Base-by-base conservation (phyloP, 352 stramenopile species). In the Aphanomyces stellatus region DNA sequence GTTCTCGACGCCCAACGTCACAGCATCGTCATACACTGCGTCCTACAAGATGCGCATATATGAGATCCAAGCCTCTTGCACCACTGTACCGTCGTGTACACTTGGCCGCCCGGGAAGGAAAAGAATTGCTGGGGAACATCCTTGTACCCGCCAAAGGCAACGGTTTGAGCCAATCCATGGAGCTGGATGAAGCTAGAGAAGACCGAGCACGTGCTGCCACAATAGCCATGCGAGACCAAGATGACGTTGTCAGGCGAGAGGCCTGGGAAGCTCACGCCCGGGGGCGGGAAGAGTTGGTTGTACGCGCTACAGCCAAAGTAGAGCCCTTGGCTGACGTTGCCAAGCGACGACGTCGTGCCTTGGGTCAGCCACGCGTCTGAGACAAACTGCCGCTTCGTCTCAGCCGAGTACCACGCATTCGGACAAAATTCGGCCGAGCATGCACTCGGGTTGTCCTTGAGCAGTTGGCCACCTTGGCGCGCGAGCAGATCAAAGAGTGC, bases 101-200 rank as follows among this genome's bases (percentile, higher is more conserved):
- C 60, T 59, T 67, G 60, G 49, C 60, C 60, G 24, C 60, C 60
- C 19, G 60, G 60, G 25, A 67, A 67, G 7, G 60, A 67, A 67
- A 67, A 67, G 40, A 67, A 67, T 28, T 67, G 60, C 49, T 67
- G 60, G 15, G 40, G 15, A 10, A n/a, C n/a, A 22, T 48, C 37
- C n/a, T 35, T 30, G 35, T 60, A 67, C n/a, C 60, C 60, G 6
- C 60, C 60, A 59, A 67, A 67, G n/a, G 60, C 60, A 6, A 67
- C 60, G 5, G 60, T 67, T 11, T 67, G 40, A 19, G 60, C 60
- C 5, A 67, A 24, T 30, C 57, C 42, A 28, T 67, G 60, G 40
- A 57, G 17, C 49, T 67, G 60, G 28, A 67, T 55, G 28, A 67
- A 67, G 60, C 60, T 67, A 25, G 60, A 67, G 30, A 67, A 67